Conservation (phyloP, 2,329 filamentous ascomycete genomes). For the Aureobasidium sp. region DNA sequence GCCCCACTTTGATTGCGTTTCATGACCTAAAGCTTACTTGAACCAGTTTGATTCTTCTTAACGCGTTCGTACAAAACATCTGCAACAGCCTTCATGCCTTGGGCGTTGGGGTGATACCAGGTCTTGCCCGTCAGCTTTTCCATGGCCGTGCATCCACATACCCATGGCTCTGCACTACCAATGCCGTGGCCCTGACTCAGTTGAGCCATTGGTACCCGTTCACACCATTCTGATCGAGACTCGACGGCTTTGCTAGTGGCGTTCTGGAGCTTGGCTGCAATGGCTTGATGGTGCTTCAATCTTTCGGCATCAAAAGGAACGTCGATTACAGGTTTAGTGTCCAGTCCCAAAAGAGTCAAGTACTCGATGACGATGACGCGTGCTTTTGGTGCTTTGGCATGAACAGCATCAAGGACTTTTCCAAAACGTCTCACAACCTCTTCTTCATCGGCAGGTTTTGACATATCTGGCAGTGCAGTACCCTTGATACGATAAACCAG, state of each 20-base stretch:
- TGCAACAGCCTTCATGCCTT: conserved; percentile 8
- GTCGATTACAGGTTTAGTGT: neutral
- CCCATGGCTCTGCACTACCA: neutral
- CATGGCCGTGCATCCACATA: neutral
- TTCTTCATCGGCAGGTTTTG: neutral
- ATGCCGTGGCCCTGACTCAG: neutral
- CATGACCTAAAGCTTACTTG: neutral
- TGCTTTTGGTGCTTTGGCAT: neutral
- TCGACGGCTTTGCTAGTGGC: neutral
- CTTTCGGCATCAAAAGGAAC: neutral
- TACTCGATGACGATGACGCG: conserved; percentile 2
- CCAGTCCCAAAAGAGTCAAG: neutral
- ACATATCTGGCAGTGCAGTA: neutral
- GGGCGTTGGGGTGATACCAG: neutral
- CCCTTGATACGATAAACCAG: neutral
- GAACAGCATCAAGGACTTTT: neutral
- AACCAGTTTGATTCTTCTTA: neutral
- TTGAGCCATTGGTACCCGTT: neutral
- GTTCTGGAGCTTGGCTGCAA: neutral
- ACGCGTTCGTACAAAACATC: neutral
- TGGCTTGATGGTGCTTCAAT: neutral
- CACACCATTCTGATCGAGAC: neutral
- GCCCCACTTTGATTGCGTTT: neutral
- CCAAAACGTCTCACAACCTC: neutral
- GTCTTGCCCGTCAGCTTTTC: neutral